Evolutionary conservation across 2,329 filamentous ascomycete species (phyloP), one percentile per base, ranked within the genome.

Genomic region (Lecanosticta acicola): DNA sequence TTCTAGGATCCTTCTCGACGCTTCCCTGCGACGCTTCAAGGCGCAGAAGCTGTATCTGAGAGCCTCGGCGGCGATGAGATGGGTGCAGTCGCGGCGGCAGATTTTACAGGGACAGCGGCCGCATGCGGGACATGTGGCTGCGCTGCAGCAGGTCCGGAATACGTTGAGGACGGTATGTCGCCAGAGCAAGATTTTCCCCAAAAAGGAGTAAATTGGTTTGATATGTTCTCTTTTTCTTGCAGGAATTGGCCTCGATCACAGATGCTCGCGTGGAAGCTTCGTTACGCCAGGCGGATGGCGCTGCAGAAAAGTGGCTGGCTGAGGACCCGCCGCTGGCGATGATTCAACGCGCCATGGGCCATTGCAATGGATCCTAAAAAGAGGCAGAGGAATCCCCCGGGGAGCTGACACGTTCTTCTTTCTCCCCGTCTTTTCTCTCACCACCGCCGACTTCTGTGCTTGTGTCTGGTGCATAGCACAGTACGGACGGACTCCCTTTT

Each of bases 31-130:
- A 39, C 75, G 80, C 3, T 81, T 83, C 63, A 74, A 75, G 59
- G 79, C 78, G 38, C 78, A 83, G 60, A 76, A 75, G 53, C 73
- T 78, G 43, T 82, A 81, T 55, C 69, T 83, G 3, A 73, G 73
- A 51, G 76, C 76, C 11, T 73, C 76, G 2, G 77, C 79, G 16
- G 79, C 75, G 3, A 67, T 75, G 48, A 69, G 79, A 57, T 83
- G 80, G 80, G 69, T 76, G 52, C 76, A 78, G 50, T 65, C 72
- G 29, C 71, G 80, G 20, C 64, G 70, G 24, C 68, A 71, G 43
- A 64, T 78, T 14, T 60, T 81, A 21, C 69, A 73, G 43, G 76
- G 75, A 10, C 71, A 75, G 48, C 68, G 67, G 48, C 68, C 75
- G 7, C 67, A 70, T 39, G 65, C 70, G 8, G 67, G 67, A 50